Evolutionary conservation across 176 grass and related monocot genomes (phyloP), one percentile per base, ranked within the genome.

Genomic region (Urochloa ruziziensis): DNA sequence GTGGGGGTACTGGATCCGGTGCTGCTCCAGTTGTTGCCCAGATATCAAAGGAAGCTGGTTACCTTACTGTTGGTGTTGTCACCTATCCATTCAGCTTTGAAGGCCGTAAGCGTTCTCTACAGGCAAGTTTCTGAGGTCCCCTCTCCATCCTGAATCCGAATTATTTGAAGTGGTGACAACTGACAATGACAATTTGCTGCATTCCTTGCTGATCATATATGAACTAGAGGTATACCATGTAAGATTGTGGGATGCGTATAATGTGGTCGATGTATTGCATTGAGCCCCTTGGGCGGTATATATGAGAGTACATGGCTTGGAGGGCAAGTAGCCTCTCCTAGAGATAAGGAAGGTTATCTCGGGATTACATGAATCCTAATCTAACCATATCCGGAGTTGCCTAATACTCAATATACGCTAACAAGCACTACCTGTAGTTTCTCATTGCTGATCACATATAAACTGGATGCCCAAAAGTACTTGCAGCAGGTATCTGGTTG

Each of bases 21-120:
- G 96, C 96, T 89, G 93, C 93, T 92, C 96, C 96, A 68, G 93
- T 99, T 91, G 96, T 99, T 86, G 96, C 91, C 35, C 93, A 96
- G 83, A 94, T 99, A 87, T 91, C 96, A 84, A 99, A 90, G 77
- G 93, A 99, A 82, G 96, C 93, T 5, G 96, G 96, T 80, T 96
- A 99, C 91, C 91, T 99, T 46, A 99, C 93, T 52, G 93, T 99
- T 63, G 96, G 96, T 78, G 96, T 96, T 34, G 93, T 99, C 57
- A 99, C 96, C 2, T 98, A 94, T 80, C 96, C 96, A 70, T 98
- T 98, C 75, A 95, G 87, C 53, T 98, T 98, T 5, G 96, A 98
- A 88, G 93, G 96, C 59, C 93, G 93, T 39, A 99, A 96, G 66
- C 96, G 96, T 36, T 99, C 96, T 87, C 51, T 99, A 72, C 96